Percentiles rank a stretch among this genome's conserved stretches.
Conservation (phyloP, 257 asterid genomes). For the Phtheirospermum japonicum region DNA sequence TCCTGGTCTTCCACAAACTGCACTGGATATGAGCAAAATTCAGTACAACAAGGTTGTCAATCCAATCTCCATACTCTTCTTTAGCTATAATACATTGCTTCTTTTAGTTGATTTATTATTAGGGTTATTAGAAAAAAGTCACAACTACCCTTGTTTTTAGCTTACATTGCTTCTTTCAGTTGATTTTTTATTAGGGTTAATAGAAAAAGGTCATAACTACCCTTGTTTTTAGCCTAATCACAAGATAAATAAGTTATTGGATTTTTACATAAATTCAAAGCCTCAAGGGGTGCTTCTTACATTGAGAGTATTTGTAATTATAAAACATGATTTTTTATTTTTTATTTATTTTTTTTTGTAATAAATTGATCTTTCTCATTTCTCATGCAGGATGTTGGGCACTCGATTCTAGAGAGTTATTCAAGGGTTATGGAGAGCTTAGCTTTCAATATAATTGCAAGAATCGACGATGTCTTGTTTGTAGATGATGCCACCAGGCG, state of each 20-base stretch:
- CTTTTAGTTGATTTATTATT: neutral
- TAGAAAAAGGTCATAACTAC: too few species aligned
- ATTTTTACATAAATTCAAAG: too few species aligned
- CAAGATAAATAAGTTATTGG: too few species aligned
- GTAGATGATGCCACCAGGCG: constrained; percentile 81
- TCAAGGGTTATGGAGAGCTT: constrained; percentile 98
- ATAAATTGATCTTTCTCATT: neutral
- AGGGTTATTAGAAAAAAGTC: neutral
- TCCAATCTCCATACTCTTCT: neutral
- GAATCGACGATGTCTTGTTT: constrained; percentile 81
- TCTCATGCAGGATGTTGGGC: constrained; percentile 88
- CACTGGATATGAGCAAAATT: constrained; percentile 91
- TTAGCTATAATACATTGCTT: neutral
- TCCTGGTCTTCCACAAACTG: constrained; percentile 97
- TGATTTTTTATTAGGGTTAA: too few species aligned
- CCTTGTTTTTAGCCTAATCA: too few species aligned
- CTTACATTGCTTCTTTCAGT: too few species aligned
- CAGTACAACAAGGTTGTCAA: constrained; percentile 81
- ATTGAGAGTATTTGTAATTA: too few species aligned
- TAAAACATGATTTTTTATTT: too few species aligned
- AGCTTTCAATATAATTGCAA: constrained; percentile 92
- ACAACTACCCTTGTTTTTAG: neutral
- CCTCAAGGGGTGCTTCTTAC: too few species aligned
- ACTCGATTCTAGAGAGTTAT: constrained; percentile 93
- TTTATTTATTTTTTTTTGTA: neutral